These are phyloP conservation scores for Dothistroma septosporum DNA, from an alignment of 2,329 filamentous ascomycete genomes.

Conservation along the genomic window DNA sequence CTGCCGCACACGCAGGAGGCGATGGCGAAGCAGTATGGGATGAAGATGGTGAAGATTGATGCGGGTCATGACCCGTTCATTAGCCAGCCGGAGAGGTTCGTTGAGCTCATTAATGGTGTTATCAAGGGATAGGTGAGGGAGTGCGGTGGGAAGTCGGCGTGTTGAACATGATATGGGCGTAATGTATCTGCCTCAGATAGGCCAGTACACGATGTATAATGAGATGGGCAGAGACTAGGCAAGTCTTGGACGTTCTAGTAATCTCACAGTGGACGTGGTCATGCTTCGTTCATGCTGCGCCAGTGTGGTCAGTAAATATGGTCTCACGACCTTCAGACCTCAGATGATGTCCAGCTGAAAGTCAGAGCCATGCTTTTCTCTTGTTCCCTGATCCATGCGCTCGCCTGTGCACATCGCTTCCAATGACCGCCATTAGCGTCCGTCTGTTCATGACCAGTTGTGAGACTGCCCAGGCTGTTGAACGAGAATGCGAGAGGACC, in stretches of 20 bases:
- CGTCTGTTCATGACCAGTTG: not conserved
- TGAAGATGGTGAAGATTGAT: constrained; percentile 11
- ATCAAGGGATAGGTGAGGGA: not conserved
- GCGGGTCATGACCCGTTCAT: constrained; percentile 11
- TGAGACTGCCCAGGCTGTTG: not conserved
- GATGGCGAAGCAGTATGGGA: constrained; percentile 8
- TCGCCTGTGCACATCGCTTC: not conserved
- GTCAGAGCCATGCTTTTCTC: not conserved
- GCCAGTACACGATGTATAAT: too few species aligned
- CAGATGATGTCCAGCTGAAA: too few species aligned
- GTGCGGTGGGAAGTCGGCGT: not conserved
- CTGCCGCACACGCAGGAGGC: constrained; percentile 5
- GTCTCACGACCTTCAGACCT: too few species aligned
- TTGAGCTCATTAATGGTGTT: constrained; percentile 4
- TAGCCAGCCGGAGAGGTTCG: constrained; percentile 10
- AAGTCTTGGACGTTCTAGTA: too few species aligned
- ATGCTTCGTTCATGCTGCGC: too few species aligned
- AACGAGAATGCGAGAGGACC: not conserved
- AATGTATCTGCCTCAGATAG: too few species aligned
- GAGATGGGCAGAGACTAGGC: too few species aligned
- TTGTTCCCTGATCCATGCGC: not conserved
- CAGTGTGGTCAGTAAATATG: too few species aligned
- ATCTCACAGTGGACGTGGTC: too few species aligned
- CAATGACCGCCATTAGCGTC: not conserved
- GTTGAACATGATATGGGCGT: not conserved